Evolutionary conservation across 2,329 filamentous ascomycete species (phyloP).

Genomic region (Epichloe festucae): DNA sequence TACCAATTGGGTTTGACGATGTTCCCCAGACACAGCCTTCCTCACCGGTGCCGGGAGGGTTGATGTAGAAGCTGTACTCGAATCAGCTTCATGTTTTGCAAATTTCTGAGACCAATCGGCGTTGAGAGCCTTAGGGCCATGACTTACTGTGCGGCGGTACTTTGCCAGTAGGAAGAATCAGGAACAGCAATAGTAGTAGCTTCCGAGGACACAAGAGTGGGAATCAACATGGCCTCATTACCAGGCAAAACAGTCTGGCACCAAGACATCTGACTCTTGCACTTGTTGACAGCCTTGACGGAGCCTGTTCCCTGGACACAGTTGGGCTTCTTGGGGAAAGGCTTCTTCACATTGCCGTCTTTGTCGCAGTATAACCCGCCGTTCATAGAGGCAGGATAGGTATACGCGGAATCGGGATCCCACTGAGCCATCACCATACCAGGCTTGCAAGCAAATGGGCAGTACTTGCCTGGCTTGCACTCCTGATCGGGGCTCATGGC

Average conservation of each 20-base stretch:
- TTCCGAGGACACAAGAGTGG: conserved; percentile 47
- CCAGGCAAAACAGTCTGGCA: conserved; percentile 71
- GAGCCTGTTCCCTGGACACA: conserved; percentile 57
- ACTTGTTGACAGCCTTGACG: conserved; percentile 54
- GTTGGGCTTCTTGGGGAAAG: conserved; percentile 54
- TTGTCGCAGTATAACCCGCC: conserved; percentile 62
- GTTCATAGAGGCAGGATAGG: conserved; percentile 59
- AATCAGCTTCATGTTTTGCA: conserved; percentile 8
- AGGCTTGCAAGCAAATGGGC: conserved; percentile 63
- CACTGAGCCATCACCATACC: conserved; percentile 70
- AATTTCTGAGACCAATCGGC: no score
- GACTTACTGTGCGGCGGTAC: conserved; percentile 61
- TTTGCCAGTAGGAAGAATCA: conserved; percentile 54
- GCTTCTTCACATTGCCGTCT: conserved; percentile 52
- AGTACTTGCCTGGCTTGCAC: conserved; percentile 55
- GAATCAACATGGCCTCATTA: conserved; percentile 72
- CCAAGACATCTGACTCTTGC: conserved; percentile 49
- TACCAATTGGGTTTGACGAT: conserved; percentile 48
- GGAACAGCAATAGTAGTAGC: conserved; percentile 57
- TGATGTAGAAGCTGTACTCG: conserved; percentile 59
- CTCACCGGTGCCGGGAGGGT: conserved; percentile 52
- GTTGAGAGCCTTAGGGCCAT: not conserved
- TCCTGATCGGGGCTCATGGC: conserved; percentile 64
- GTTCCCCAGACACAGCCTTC: conserved; percentile 63
- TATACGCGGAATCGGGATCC: conserved; percentile 58